Percentiles rank a stretch among this genome's conserved stretches.
Evolutionary conservation across 2,329 filamentous ascomycete species (phyloP).

Genomic region (Claviceps paspali): DNA sequence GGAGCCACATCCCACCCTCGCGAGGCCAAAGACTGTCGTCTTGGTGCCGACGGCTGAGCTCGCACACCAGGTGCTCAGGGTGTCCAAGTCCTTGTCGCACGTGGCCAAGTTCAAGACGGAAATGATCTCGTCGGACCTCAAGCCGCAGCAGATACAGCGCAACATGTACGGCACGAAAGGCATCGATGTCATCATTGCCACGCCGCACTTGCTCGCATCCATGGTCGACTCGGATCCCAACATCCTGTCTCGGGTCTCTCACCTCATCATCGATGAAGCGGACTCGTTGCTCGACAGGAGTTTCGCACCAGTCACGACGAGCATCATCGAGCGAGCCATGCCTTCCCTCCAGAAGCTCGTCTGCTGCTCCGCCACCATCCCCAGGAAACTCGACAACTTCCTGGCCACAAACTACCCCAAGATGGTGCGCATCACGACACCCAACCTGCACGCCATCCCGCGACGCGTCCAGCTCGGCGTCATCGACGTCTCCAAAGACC

Average conservation of each 20-base stretch:
- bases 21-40: slow-evolving; percentile 68
- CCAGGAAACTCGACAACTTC: slow-evolving; percentile 71
- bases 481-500: slow-evolving; percentile 80
- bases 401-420: slow-evolving; percentile 70
- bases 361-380: slow-evolving; percentile 92
- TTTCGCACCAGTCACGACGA: slow-evolving; percentile 69
- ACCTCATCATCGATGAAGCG: slow-evolving; percentile 87
- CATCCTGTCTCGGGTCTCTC: slow-evolving; percentile 76
- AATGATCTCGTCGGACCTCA: slow-evolving; percentile 63
- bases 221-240: slow-evolving; percentile 85
- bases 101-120: slow-evolving; percentile 75
- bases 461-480: slow-evolving; percentile 87
- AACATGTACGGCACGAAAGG: slow-evolving; percentile 68
- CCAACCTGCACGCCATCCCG: slow-evolving; percentile 90
- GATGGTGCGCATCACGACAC: slow-evolving; percentile 76
- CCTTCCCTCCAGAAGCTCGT: slow-evolving; percentile 77
- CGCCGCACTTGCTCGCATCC: slow-evolving; percentile 75
- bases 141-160: slow-evolving; percentile 65
- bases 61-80: slow-evolving; percentile 67
- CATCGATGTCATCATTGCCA: slow-evolving; percentile 74
- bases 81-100: slow-evolving; percentile 74
- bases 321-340: slow-evolving; percentile 65
- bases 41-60: slow-evolving; percentile 87
- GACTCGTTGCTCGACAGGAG: slow-evolving; percentile 91
- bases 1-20: slow-evolving; percentile 57